Conservation (phyloP, 1,284 basidiomycete species). For the Filobasidium uniguttulatum region DNA sequence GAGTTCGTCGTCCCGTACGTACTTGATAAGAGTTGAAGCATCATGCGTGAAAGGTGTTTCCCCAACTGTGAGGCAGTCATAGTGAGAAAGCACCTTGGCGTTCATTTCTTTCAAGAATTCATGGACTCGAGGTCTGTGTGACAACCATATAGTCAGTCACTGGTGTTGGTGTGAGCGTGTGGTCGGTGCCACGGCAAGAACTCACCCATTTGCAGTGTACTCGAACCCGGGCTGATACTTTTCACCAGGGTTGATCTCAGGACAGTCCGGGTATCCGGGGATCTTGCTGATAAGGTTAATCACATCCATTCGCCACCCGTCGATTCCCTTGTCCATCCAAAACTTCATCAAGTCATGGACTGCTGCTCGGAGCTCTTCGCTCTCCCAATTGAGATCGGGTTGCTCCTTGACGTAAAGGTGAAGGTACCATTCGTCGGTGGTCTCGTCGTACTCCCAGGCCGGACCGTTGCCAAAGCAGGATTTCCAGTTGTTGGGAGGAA, state of each 20-base stretch:
- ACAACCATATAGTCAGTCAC: not conserved
- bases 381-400: constrained; percentile 29
- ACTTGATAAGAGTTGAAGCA: constrained; percentile 42
- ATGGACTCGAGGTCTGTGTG: constrained; percentile 44
- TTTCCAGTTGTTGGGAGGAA: constrained; percentile 41
- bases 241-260: constrained; percentile 43
- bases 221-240: constrained; percentile 47
- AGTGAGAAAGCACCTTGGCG: constrained; percentile 42
- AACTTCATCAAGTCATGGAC: constrained; percentile 38
- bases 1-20: constrained; percentile 51
- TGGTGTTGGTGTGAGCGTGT: not conserved
- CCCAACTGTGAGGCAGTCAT: not conserved
- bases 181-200: not conserved
- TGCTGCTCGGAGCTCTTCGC: constrained; percentile 27
- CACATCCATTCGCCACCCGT: constrained; percentile 36
- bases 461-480: constrained; percentile 19
- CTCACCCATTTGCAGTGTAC: constrained; percentile 46
- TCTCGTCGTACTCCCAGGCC: constrained; percentile 40
- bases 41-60: constrained; percentile 43
- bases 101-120: constrained; percentile 57
- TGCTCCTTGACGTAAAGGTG: constrained; percentile 33
- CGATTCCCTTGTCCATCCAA: constrained; percentile 40
- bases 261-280: constrained; percentile 51
- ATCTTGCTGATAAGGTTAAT: constrained; percentile 41
- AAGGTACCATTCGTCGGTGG: constrained; percentile 39